Base-by-base conservation (phyloP, 2,329 filamentous ascomycete species). In the Ophiostoma sp. region DNA sequence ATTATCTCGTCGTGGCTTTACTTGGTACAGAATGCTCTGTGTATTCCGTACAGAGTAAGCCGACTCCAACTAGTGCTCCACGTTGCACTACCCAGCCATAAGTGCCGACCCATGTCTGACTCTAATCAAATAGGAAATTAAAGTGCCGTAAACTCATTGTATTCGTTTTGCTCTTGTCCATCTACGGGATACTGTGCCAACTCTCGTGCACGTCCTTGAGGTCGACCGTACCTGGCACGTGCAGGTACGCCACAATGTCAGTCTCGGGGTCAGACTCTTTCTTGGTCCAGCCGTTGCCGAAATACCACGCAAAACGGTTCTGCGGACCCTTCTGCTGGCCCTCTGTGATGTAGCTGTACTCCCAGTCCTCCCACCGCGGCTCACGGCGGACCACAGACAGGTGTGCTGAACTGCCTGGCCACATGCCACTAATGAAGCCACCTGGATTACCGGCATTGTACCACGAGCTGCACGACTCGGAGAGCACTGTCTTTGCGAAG, bases 181-280 rank as follows among this genome's bases (percentile, higher is more conserved):
- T 27, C 63, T 36, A 64, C 8, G 36, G 38, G 62, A 66, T 27
- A n/a, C 27, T 66, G 12, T 70, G 90, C 89, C 89, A 92, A 18
- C 81, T 82, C 79, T 92, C 89, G 75, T 91, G 85, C 66, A 89
- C 75, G 62, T 85, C 81, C 71, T 82, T 81, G 70, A 92, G 76
- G 74, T 91, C 85, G 55, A 87, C 79, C 45, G 84, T 79, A 47
- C 80, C 81, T 0, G 84, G 84, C 42, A 82, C 73, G 71, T 79
- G 83, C 68, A 80, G 77, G 67, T 81, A 81, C 66, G 77, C 78
- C 0, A 74, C 78, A 71, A 78, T 75, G 70, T 82, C 80, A 1
- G 77, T 75, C 1, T 75, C 77, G 0, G 75, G 70, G 67, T 80
- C 78, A 42, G 75, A 73, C 72, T 82, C 80, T 0, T 75, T 76